Evolutionary conservation across 2,329 filamentous ascomycete genomes (phyloP).

Genomic region (Harringtonia lauricola): DNA sequence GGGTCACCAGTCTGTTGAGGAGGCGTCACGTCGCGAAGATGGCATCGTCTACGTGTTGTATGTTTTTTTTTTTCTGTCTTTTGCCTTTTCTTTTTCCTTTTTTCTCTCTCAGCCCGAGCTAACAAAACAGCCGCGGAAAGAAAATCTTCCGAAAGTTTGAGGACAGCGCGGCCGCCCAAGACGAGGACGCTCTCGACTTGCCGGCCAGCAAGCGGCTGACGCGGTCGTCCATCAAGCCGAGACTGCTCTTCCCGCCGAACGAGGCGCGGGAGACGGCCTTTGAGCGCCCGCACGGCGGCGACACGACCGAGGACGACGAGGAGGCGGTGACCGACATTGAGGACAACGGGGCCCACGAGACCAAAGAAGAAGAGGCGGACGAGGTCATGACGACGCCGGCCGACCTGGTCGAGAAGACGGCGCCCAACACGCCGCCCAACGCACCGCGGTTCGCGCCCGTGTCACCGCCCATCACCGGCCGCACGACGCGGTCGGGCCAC

Average conservation of each 20-base stretch:
- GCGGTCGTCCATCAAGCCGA: slow-evolving; percentile 60
- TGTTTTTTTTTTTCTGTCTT: slow-evolving; percentile 51
- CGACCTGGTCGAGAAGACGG: slow-evolving; percentile 23
- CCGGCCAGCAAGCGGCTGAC: slow-evolving; percentile 34
- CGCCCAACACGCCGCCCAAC: slow-evolving; percentile 35
- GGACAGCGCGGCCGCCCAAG: slow-evolving; percentile 14
- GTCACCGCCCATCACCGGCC: slow-evolving; percentile 51
- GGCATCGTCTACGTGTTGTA: slow-evolving; percentile 71
- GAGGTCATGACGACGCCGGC: slow-evolving; percentile 30
- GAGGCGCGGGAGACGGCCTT: slow-evolving; percentile 28
- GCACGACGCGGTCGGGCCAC: slow-evolving; percentile 45
- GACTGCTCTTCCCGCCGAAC: slow-evolving; percentile 54
- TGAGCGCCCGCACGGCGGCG: slow-evolving; percentile 14
- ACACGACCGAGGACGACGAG: slow-evolving; percentile 37
- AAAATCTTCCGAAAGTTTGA: slow-evolving; percentile 63
- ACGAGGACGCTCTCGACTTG: slow-evolving; percentile 17
- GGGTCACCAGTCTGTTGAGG: slow-evolving; percentile 47
- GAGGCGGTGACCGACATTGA: slow-evolving; percentile 51
- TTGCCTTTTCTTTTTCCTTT: slow-evolving; percentile 64
- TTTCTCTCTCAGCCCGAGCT: slow-evolving; percentile 63
- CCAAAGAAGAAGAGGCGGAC: slow-evolving; percentile 13
- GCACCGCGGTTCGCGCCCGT: slow-evolving; percentile 41
- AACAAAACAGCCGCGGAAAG: slow-evolving; percentile 56
- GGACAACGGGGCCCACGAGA: slow-evolving; percentile 48
- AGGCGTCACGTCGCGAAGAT: slow-evolving; percentile 54